Evolutionary conservation across 345 rosid species (phyloP).

Genomic region (Populus simonii): DNA sequence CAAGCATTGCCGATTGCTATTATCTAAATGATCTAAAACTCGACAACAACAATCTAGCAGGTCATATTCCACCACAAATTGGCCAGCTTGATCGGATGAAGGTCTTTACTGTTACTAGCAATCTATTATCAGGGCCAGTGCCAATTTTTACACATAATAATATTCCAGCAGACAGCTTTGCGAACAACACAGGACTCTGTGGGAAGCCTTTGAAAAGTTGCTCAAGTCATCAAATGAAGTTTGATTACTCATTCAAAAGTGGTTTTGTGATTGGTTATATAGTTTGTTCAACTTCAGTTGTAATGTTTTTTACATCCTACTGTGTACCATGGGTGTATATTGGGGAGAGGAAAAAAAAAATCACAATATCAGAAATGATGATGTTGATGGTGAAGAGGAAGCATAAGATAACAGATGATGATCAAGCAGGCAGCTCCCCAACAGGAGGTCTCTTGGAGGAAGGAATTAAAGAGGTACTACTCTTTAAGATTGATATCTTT

Average conservation of each 20-base stretch:
- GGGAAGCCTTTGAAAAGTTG: constrained; percentile 17
- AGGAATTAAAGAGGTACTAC: too few relatives aligned
- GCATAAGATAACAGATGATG: neutral
- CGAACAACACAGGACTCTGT: constrained; percentile 24
- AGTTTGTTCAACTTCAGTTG: neutral
- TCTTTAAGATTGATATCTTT: too few relatives aligned
- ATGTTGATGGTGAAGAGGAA: neutral
- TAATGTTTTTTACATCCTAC: neutral
- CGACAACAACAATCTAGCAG: too few relatives aligned
- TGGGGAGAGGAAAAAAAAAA: neutral
- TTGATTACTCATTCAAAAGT: neutral
- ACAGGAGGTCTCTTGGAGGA: too few relatives aligned
- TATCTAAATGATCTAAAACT: too few relatives aligned
- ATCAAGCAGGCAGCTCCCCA: too few relatives aligned
- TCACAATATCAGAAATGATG: neutral
- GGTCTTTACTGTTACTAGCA: constrained; percentile 21
- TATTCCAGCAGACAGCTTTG: neutral
- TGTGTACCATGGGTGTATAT: neutral
- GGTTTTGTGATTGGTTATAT: constrained; percentile 4
- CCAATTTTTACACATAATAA: neutral
- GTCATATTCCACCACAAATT: constrained; percentile 17
- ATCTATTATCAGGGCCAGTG: constrained; percentile 22
- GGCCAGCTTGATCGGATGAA: constrained; percentile 8
- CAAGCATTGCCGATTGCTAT: too few relatives aligned
- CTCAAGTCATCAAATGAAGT: neutral